Conservation (phyloP, 2,329 filamentous ascomycete genomes). For the Ophidiomyces ophidiicola region DNA sequence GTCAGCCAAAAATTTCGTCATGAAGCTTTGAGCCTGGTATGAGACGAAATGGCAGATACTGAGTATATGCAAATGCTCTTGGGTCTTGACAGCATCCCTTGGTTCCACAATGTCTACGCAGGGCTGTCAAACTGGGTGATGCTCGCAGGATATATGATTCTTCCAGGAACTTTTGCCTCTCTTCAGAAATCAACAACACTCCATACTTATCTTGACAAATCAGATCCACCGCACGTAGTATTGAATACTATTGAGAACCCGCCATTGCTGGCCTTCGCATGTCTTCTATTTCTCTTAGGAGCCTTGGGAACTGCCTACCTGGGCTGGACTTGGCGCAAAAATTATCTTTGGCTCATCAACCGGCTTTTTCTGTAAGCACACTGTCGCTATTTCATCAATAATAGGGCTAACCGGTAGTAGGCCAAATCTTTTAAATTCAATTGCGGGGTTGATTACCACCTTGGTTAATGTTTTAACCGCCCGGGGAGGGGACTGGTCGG, state of each 20-base stretch:
- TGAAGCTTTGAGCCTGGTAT: too few relatives aligned
- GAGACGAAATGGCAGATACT: too few relatives aligned
- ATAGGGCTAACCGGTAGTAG: constrained; percentile 16
- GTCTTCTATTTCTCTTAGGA: constrained; percentile 34
- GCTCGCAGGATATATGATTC: constrained; percentile 42
- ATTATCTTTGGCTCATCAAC: constrained; percentile 46
- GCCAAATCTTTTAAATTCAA: constrained; percentile 34
- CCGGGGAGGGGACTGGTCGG: constrained; percentile 35
- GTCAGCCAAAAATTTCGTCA: too few relatives aligned
- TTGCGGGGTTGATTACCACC: constrained; percentile 41
- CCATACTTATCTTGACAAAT: constrained; percentile 20
- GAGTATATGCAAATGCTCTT: constrained; percentile 39
- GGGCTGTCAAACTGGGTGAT: constrained; percentile 39
- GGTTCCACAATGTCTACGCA: constrained; percentile 38
- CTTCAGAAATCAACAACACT: constrained; percentile 25
- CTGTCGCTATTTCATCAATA: constrained; percentile 10
- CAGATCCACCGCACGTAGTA: constrained; percentile 23
- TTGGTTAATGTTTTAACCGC: constrained; percentile 41
- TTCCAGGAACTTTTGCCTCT: constrained; percentile 42
- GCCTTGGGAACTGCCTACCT: constrained; percentile 33
- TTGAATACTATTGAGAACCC: constrained; percentile 26
- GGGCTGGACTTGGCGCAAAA: constrained; percentile 35
- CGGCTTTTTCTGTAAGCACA: constrained; percentile 36
- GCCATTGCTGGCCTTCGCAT: constrained; percentile 36
- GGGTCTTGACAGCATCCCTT: constrained; percentile 36